phyloP scores from a whole-genome alignment of 306 rosid species.

The Cyamopsis tetragonoloba region DNA sequence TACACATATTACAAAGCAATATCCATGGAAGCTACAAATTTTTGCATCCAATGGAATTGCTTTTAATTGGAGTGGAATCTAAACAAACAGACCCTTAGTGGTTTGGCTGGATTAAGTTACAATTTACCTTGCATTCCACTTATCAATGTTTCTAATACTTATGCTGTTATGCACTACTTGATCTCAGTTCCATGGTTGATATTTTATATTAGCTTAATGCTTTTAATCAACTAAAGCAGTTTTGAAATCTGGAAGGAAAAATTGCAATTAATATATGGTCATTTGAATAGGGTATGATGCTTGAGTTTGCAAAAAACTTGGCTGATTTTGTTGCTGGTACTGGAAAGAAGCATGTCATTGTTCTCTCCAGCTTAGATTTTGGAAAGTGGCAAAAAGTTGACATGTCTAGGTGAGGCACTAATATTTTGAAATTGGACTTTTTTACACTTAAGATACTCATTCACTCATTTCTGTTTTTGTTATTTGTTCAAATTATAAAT shows the following conservation, averaged over 20 bases:
- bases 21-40: no score
- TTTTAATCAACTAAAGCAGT: neutral
- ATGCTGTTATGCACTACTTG: neutral
- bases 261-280: conserved; percentile 18
- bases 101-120: neutral
- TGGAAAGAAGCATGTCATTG: conserved; percentile 70
- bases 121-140: neutral
- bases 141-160: neutral
- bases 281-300: conserved; percentile 65
- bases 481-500: conserved; percentile 2
- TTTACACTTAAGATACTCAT: neutral
- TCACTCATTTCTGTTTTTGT: neutral
- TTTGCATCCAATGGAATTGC: no score
- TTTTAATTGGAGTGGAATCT: no score
- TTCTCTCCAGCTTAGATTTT: conserved; percentile 91
- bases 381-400: conserved; percentile 87
- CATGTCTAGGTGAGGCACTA: conserved; percentile 58
- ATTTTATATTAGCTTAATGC: neutral
- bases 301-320: conserved; percentile 69
- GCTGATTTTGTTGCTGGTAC: conserved; percentile 61
- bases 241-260: neutral
- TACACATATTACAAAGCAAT: no score
- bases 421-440: neutral
- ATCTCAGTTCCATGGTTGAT: conserved; percentile 2
- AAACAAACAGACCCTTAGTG: no score